Percentiles rank a stretch among this genome's conserved stretches.
Conservation (phyloP, 2,329 filamentous ascomycete species). For the Hortaea werneckii region DNA sequence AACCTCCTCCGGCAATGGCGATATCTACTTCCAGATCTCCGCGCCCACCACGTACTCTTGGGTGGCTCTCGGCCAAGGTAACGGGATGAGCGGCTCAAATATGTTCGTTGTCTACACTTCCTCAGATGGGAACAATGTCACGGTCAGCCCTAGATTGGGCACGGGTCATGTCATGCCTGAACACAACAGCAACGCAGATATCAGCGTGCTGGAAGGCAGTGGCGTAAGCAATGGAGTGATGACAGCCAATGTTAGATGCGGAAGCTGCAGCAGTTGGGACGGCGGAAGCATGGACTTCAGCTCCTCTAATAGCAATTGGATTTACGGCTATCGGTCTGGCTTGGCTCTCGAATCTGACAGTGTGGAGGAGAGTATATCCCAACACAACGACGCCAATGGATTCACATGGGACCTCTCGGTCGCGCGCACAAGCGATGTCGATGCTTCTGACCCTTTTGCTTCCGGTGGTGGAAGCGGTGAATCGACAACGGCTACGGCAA, state of each 20-base stretch:
- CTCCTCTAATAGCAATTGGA: slow-evolving; percentile 32
- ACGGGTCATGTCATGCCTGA: slow-evolving; percentile 35
- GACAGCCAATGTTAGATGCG: slow-evolving; percentile 48
- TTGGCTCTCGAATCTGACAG: slow-evolving; percentile 39
- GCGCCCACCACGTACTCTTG: slow-evolving; percentile 44
- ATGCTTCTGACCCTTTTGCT: slow-evolving; percentile 33
- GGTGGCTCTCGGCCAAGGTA: slow-evolving; percentile 48
- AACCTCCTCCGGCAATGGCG: slow-evolving; percentile 40
- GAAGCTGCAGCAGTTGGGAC: slow-evolving; percentile 42
- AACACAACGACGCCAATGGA: slow-evolving; percentile 34
- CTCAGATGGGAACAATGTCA: slow-evolving; percentile 43
- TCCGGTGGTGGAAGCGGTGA: slow-evolving; percentile 4
- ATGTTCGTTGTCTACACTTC: slow-evolving; percentile 52
- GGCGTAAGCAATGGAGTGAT: slow-evolving; percentile 44
- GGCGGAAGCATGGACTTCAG: slow-evolving; percentile 44
- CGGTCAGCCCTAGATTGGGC: slow-evolving; percentile 43
- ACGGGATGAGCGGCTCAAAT: slow-evolving; percentile 43
- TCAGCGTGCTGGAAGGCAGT: slow-evolving; percentile 43
- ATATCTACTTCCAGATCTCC: slow-evolving; percentile 49
- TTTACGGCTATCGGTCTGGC: slow-evolving; percentile 40
- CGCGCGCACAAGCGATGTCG: slow-evolving; percentile 38
- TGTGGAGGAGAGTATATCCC: slow-evolving; percentile 30
- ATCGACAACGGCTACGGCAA: slow-evolving; percentile 4
- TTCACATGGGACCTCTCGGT: slow-evolving; percentile 40
- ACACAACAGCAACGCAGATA: slow-evolving; percentile 32